Conservation (phyloP, 306 rosid species). For the Cucurbita moschata region DNA sequence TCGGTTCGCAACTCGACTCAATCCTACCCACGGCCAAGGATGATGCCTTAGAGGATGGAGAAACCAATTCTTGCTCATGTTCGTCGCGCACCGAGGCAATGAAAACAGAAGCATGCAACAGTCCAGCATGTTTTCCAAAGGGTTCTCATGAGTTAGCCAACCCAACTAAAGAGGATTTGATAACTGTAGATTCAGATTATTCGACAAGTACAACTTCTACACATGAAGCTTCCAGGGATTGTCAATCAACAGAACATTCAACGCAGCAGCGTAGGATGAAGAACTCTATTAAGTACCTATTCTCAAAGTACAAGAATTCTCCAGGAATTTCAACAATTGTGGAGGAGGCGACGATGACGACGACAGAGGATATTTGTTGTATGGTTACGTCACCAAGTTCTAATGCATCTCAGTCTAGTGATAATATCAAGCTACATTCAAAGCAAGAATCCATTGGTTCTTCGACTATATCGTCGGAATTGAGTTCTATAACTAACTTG, state of each 20-base stretch:
- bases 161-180: constrained; percentile 7
- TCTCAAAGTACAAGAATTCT: constrained; percentile 25
- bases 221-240: neutral
- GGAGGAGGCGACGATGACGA: constrained; percentile 15
- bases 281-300: constrained; percentile 45
- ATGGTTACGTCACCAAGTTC: constrained; percentile 19
- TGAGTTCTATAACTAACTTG: neutral
- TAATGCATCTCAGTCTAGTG: constrained; percentile 11
- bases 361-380: constrained; percentile 4
- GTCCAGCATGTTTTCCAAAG: neutral
- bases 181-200: constrained; percentile 29
- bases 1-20: constrained; percentile 42
- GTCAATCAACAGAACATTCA: constrained; percentile 2
- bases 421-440: neutral
- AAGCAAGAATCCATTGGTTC: constrained; percentile 17
- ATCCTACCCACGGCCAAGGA: constrained; percentile 11
- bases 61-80: constrained; percentile 17
- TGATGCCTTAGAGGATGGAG: constrained; percentile 5
- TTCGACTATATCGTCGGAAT: neutral
- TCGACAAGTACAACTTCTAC: constrained; percentile 5
- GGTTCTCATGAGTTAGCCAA: constrained; percentile 4
- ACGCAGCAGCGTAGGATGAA: constrained; percentile 11
- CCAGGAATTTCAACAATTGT: constrained; percentile 6
- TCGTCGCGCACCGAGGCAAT: constrained; percentile 19
- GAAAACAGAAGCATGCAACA: constrained; percentile 9